Evolutionary conservation across 305 asterid species (phyloP), one percentile per base, ranked within the genome.

Genomic region (Fraxinus velutina): DNA sequence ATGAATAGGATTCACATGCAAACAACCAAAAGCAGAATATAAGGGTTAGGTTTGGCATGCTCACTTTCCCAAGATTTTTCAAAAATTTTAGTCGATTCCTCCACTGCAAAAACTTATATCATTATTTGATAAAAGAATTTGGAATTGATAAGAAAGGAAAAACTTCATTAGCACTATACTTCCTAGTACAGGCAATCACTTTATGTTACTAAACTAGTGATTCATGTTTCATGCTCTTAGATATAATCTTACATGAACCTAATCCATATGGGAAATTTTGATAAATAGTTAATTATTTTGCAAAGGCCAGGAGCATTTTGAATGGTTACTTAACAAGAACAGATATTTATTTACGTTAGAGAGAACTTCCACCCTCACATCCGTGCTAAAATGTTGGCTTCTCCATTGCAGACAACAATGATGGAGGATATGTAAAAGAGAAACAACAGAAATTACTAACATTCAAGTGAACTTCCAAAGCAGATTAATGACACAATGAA

Each of bases 391-490:
- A 34, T 0, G 39, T 29, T 27, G 42, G 78, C 70, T 60, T 4
- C 70, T 60, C 30, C 30, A 60, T 60, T 13, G 73, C 6, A 34
- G 39, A 27, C 30, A 72, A 17, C 30, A 44, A 66, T 32, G 36
- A 39, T 17, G 71, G 10, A 36, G 8, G 37, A 55, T 78, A 33
- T 44, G 34, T 17, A 34, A 57, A 60, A 44, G 33, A 44, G 68
- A 17, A 64, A 39, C 34, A 12, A 27, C 12, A 6, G 15, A 5
- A 6, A 19, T 4, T 6, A 57, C 30, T 68, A 36, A 19, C 32
- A 52, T 17, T 60, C 77, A 52, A 78, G 24, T 6, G 64, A 77
- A 75, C 37, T 34, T 12, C 52, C 19, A 15, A 78, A 79, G 82
- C 3, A 66, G 64, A 72, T 47, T 34, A 76, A 79, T 29, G 47